Evolutionary conservation across 352 stramenopile species (phyloP).

Genomic region (Pilasporangium apinafurcum): DNA sequence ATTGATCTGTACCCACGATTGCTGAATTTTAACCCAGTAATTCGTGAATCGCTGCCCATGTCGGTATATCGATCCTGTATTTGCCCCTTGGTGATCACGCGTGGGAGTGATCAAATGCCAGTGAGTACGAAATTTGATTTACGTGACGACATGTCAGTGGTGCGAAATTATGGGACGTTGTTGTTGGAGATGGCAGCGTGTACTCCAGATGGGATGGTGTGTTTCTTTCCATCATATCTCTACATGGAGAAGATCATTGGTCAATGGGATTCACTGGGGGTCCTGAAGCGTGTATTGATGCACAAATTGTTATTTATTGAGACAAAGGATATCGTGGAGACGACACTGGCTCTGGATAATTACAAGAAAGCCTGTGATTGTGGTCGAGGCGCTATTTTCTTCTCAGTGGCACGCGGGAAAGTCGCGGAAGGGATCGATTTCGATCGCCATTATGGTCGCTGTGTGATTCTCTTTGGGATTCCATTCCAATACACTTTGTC

Average conservation of each 20-base stretch:
- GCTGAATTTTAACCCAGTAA: slow-evolving; percentile 96
- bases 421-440: slow-evolving; percentile 99
- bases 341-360: slow-evolving; percentile 97
- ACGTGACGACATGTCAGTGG: slow-evolving; percentile 86
- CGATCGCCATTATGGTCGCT: slow-evolving; percentile 97
- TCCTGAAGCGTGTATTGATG: slow-evolving; percentile 92
- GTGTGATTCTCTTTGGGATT: slow-evolving; percentile 98
- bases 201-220: slow-evolving; percentile 98
- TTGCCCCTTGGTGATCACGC: slow-evolving; percentile 96
- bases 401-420: slow-evolving; percentile 98
- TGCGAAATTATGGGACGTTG: slow-evolving; percentile 95
- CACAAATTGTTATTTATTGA: slow-evolving; percentile 99
- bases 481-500: slow-evolving; percentile 99
- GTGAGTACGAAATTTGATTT: slow-evolving; percentile 95
- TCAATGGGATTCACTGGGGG: slow-evolving; percentile 91
- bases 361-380: slow-evolving; percentile 96
- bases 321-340: slow-evolving; percentile 99
- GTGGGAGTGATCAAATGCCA: slow-evolving; percentile 94
- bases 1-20: slow-evolving; percentile 99
- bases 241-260: slow-evolving; percentile 99
- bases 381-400: slow-evolving; percentile 96
- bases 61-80: slow-evolving; percentile 98
- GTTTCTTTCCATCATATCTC: slow-evolving; percentile 99
- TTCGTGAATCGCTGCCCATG: slow-evolving; percentile 96
- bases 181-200: slow-evolving; percentile 92